Evolutionary conservation across 2,329 filamentous ascomycete genomes (phyloP), one percentile per base, ranked within the genome.

Genomic region (Colletotrichum caudatum): DNA sequence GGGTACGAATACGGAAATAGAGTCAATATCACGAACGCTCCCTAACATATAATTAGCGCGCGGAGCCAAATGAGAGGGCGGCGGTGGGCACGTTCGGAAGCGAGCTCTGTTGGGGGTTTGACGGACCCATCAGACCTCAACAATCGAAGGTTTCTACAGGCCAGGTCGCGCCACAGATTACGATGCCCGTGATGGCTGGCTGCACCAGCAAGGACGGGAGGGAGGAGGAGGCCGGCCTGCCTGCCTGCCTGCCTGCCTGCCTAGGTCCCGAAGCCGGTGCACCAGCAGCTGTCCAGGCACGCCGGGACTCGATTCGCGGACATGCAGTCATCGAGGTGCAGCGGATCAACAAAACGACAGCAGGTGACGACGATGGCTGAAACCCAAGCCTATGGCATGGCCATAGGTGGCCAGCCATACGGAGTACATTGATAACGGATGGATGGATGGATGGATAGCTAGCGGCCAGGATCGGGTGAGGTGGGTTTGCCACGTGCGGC

Each of bases 401-500:
- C 41, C 39, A 39, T 37, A 12, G 29, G 29, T 29, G 5, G 29
- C 26, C 26, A 29, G 6, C 44, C 44, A n/a, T n/a, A n/a, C n/a
- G n/a, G n/a, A n/a, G n/a, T n/a, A 46, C 9, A 11, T 11, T 41
- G 39, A 14, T 39, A 39, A 14, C 12, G 11, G 11, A 39, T 39
- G 39, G 39, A 44, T 4, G 41, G 18, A 6, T 46, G 58, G 57
- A 51, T 65, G 60, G 41, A 11, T 12, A 16, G 14, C 62, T 60
- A 37, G 56, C 66, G 54, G 61, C 48, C 41, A 41, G 70, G 54
- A 41, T 59, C 35, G 66, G 57, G 29, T 51, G 48, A 29, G 12
- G 61, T 37, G 35, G 23, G 66, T 66, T 41, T 66, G 66, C 70
- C 70, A 72, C 70, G 66, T 72, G 70, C 70, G 39, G 35, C 44